phyloP scores from a whole-genome alignment of 2,329 filamentous ascomycete genomes.

The Neonectria hederae region DNA sequence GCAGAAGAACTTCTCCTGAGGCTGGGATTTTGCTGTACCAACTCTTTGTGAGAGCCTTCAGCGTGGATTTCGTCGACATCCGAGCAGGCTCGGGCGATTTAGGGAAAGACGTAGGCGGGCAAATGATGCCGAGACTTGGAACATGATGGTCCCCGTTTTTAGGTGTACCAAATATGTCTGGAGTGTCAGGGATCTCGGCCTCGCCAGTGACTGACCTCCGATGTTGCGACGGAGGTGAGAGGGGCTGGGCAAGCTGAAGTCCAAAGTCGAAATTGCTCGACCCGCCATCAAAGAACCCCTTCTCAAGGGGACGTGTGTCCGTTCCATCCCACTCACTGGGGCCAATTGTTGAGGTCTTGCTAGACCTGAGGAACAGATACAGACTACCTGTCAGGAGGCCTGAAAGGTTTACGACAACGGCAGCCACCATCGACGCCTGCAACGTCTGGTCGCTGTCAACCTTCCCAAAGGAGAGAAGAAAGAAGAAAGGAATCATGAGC shows the following conservation, averaged over 20 bases:
- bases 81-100: slow-evolving; percentile 29
- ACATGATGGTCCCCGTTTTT: slow-evolving; percentile 13
- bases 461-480: slow-evolving; percentile 60
- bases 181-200: slow-evolving; percentile 5
- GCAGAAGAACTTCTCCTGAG: slow-evolving; percentile 37
- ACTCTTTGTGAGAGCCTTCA: slow-evolving; percentile 38
- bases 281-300: slow-evolving; percentile 27
- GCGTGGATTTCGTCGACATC: slow-evolving; percentile 30
- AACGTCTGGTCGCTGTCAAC: slow-evolving; percentile 52
- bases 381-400: slow-evolving; percentile 72
- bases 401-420: slow-evolving; percentile 72
- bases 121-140: slow-evolving; percentile 33
- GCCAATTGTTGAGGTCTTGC: slow-evolving; percentile 64
- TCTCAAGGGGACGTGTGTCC: slow-evolving; percentile 26
- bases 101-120: slow-evolving; percentile 30
- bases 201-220: slow-evolving; percentile 7
- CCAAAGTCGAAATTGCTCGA: slow-evolving; percentile 26
- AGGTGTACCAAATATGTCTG: slow-evolving; percentile 6
- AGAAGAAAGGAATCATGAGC: slow-evolving; percentile 72
- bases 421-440: slow-evolving; percentile 68
- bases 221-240: slow-evolving; percentile 10
- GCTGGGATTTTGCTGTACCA: slow-evolving; percentile 42
- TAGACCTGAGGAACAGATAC: slow-evolving; percentile 73
- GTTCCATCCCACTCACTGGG: slow-evolving; percentile 53
- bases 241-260: slow-evolving; percentile 24